phyloP scores from a whole-genome alignment of 139 green algal species.

The Haematococcus lacustris region DNA sequence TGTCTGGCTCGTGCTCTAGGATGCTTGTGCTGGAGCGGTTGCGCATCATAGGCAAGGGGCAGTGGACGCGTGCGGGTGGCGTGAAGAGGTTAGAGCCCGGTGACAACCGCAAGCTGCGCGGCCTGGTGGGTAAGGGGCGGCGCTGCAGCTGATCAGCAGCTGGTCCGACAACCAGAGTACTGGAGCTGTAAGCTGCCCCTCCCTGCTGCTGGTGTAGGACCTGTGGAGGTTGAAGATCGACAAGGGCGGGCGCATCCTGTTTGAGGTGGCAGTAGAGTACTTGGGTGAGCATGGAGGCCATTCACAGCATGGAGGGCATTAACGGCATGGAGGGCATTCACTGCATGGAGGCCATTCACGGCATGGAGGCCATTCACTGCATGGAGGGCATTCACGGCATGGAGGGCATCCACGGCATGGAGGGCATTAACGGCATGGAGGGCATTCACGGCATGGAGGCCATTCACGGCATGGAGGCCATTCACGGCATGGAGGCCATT shows the following conservation, averaged over 20 bases:
- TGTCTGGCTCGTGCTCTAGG: conserved; percentile 9
- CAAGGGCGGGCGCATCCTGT: conserved; percentile 22
- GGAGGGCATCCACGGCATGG: too few species aligned
- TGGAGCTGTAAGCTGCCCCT: neutral
- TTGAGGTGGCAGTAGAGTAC: conserved; percentile 28
- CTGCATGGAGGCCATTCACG: too few species aligned
- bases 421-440: too few species aligned
- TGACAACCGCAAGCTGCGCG: neutral
- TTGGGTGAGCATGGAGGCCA: too few species aligned
- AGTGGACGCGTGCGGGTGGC: conserved; percentile 13
- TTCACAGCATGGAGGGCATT: too few species aligned
- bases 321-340: too few species aligned
- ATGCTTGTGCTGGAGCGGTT: conserved; percentile 13
- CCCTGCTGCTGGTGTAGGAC: conserved; percentile 15
- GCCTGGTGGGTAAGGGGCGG: conserved; percentile 7
- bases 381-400: too few species aligned
- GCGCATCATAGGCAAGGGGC: conserved; percentile 10
- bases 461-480: too few species aligned
- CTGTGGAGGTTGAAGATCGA: conserved; percentile 23
- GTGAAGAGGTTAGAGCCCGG: conserved; percentile 16
- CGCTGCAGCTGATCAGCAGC: too few species aligned
- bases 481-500: too few species aligned
- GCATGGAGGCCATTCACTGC: too few species aligned
- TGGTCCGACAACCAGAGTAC: neutral
- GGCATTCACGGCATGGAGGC: too few species aligned